Evolutionary conservation across 2,329 filamentous ascomycete species (phyloP).

Genomic region (Neocucurbitaria cava): DNA sequence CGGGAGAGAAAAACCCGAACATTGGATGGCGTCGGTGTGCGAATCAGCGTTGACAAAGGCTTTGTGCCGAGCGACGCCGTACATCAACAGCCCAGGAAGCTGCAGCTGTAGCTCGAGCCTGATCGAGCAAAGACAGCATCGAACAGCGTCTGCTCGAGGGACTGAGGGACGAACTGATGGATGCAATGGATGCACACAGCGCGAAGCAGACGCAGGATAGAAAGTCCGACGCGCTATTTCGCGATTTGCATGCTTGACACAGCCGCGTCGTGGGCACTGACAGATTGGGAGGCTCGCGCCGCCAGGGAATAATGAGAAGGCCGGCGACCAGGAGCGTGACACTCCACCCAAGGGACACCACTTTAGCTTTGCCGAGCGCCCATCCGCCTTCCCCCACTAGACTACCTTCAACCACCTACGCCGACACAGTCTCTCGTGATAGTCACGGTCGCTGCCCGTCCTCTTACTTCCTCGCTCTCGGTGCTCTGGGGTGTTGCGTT

Average conservation of each 20-base stretch:
- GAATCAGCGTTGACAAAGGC: slow-evolving; percentile 7
- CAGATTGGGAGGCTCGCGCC: neutral
- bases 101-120: slow-evolving; percentile 13
- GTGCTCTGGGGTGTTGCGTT: neutral
- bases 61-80: slow-evolving; percentile 14
- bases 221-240: neutral
- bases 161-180: no score
- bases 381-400: neutral
- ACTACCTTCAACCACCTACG: neutral
- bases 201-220: neutral
- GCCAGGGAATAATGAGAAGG: slow-evolving; percentile 1
- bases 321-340: slow-evolving; percentile 1
- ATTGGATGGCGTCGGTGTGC: slow-evolving; percentile 5
- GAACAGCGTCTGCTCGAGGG: neutral
- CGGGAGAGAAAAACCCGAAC: slow-evolving; percentile 5
- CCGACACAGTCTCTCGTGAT: neutral
- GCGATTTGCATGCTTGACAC: neutral
- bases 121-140: neutral
- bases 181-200: neutral
- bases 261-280: neutral
- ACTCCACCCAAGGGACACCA: neutral
- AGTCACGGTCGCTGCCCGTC: neutral
- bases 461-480: neutral
- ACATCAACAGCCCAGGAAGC: slow-evolving; percentile 6
- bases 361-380: neutral